These are phyloP conservation scores for Globisporangium heterothallicum DNA, from an alignment of 352 stramenopile species.

Conservation along the genomic window DNA sequence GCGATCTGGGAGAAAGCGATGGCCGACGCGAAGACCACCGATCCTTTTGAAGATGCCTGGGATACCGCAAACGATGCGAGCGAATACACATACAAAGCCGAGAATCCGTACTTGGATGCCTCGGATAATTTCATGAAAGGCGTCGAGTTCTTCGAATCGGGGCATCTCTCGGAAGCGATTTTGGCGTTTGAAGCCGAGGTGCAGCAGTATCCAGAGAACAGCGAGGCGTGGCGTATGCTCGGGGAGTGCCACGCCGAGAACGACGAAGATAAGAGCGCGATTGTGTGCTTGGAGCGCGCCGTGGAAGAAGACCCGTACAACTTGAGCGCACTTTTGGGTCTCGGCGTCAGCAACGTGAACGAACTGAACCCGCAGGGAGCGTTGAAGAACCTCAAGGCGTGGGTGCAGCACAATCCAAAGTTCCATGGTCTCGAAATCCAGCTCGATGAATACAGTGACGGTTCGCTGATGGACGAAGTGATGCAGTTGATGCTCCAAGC, in stretches of 20 bases:
- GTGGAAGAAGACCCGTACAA: slow-evolving; percentile 95
- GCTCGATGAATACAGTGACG: slow-evolving; percentile 86
- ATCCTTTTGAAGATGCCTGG: slow-evolving; percentile 80
- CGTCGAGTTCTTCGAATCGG: slow-evolving; percentile 84
- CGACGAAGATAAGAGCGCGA: slow-evolving; percentile 94
- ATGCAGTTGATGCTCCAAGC: slow-evolving; percentile 94
- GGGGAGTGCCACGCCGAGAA: slow-evolving; percentile 95
- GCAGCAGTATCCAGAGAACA: slow-evolving; percentile 91
- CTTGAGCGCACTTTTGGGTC: slow-evolving; percentile 87
- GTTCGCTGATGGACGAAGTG: slow-evolving; percentile 89
- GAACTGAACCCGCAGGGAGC: slow-evolving; percentile 93
- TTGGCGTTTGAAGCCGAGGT: slow-evolving; percentile 94
- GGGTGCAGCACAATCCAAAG: slow-evolving; percentile 96
- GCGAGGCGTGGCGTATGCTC: slow-evolving; percentile 93
- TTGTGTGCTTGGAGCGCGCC: slow-evolving; percentile 91
- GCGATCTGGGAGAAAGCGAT: slow-evolving; percentile 78
- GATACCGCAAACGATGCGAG: slow-evolving; percentile 36
- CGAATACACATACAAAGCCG: slow-evolving; percentile 70
- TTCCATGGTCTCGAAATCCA: slow-evolving; percentile 92
- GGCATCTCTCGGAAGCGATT: slow-evolving; percentile 90
- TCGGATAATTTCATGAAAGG: slow-evolving; percentile 73
- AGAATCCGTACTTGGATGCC: slow-evolving; percentile 64
- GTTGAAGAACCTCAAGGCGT: slow-evolving; percentile 92
- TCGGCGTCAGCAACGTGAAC: slow-evolving; percentile 96
- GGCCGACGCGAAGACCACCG: slow-evolving; percentile 52